phyloP scores from a whole-genome alignment of 305 asterid genomes.

The Fraxinus velutina region DNA sequence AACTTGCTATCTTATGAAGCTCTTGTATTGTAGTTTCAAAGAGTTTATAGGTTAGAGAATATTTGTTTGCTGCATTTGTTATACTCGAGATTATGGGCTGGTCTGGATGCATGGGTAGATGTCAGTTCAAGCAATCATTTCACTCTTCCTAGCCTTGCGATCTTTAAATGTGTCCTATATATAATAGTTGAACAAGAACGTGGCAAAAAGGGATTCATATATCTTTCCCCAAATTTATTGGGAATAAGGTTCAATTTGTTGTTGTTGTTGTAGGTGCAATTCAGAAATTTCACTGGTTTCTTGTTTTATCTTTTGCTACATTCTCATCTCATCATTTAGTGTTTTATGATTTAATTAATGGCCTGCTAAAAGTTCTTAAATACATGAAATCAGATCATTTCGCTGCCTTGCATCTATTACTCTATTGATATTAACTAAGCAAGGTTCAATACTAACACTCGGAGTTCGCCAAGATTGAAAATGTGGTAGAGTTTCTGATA shows the following conservation, averaged over 20 bases:
- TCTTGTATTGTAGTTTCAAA: not conserved
- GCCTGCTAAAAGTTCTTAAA: not conserved
- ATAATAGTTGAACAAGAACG: not conserved
- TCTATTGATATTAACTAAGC: not conserved
- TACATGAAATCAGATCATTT: not conserved
- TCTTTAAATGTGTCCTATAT: not conserved
- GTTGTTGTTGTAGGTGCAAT: not conserved
- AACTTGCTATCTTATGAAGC: not conserved
- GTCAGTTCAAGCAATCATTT: not conserved
- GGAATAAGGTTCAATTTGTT: not conserved
- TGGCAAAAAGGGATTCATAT: not conserved
- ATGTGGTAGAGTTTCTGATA: slow-evolving; percentile 3
- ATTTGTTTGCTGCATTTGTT: slow-evolving; percentile 6
- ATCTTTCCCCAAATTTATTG: not conserved
- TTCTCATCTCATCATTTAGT: not conserved
- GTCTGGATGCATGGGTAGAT: not conserved
- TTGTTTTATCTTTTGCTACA: not conserved
- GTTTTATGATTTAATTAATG: not conserved
- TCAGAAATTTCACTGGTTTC: not conserved
- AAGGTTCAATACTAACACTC: not conserved
- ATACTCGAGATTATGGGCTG: not conserved
- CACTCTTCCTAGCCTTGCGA: not conserved
- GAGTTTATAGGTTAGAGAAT: not conserved
- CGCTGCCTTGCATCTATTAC: not conserved
- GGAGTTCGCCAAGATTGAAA: slow-evolving; percentile 6